Evolutionary conservation across 305 asterid genomes (phyloP).

Genomic region (Fraxinus dipetala): DNA sequence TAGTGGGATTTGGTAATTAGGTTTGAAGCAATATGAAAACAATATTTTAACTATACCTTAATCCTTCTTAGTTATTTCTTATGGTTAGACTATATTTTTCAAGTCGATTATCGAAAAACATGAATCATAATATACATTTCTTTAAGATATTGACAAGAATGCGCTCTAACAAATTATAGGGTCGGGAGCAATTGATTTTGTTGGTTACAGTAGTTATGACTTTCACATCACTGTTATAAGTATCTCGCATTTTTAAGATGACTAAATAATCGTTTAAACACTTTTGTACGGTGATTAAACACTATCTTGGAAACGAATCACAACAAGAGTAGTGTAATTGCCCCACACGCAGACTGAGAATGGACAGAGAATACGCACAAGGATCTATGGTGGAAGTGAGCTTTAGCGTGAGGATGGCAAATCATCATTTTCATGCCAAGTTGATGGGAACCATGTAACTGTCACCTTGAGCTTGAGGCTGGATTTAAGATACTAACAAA

Average conservation of each 20-base stretch:
- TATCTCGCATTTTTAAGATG: neutral
- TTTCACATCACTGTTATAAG: too few species aligned
- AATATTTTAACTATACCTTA: neutral
- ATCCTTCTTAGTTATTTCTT: neutral
- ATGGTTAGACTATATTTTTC: neutral
- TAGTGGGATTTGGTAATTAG: constrained; percentile 7
- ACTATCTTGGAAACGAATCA: neutral
- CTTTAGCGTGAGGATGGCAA: constrained; percentile 9
- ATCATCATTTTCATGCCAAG: constrained; percentile 16
- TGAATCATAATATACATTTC: neutral
- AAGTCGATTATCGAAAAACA: neutral
- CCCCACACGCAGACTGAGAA: neutral
- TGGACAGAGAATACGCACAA: neutral
- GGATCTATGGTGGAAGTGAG: neutral
- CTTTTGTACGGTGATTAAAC: neutral
- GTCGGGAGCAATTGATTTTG: neutral
- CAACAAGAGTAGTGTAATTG: neutral
- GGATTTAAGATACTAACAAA: neutral
- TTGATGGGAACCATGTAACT: neutral
- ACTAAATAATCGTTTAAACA: neutral
- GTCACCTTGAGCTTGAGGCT: neutral
- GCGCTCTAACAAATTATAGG: neutral
- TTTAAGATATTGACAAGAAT: neutral
- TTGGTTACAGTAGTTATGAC: too few species aligned
- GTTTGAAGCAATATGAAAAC: constrained; percentile 11